phyloP scores from a whole-genome alignment of 2,329 filamentous ascomycete species.

The Chrysoporthe cubensis region DNA sequence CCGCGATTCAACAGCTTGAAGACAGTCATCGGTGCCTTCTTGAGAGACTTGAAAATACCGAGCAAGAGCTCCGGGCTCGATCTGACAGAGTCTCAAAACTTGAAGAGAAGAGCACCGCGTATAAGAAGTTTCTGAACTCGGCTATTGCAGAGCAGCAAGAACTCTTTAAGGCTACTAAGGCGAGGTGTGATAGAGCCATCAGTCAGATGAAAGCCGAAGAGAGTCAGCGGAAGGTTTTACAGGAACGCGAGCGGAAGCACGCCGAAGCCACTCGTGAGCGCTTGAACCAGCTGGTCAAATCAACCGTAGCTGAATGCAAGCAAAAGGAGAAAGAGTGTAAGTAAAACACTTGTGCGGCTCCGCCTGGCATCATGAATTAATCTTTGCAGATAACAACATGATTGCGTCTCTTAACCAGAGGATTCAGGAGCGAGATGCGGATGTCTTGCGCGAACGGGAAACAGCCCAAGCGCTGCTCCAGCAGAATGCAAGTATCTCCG shows the following conservation, averaged over 20 bases:
- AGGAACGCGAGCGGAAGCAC: slow-evolving; percentile 38
- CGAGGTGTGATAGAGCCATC: slow-evolving; percentile 40
- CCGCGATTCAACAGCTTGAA: slow-evolving; percentile 32
- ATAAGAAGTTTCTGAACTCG: slow-evolving; percentile 47
- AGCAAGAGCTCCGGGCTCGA: slow-evolving; percentile 36
- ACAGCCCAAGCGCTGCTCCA: slow-evolving; percentile 14
- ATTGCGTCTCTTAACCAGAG: slow-evolving; percentile 30
- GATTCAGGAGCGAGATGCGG: slow-evolving; percentile 21
- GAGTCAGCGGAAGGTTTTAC: slow-evolving; percentile 30
- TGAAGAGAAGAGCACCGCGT: slow-evolving; percentile 42
- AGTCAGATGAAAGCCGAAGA: slow-evolving; percentile 41
- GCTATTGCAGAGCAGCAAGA: slow-evolving; percentile 51
- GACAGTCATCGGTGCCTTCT: slow-evolving; percentile 34
- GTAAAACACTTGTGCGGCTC: not conserved
- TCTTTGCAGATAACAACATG: slow-evolving; percentile 28
- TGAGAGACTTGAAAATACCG: slow-evolving; percentile 35
- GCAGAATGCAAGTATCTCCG: slow-evolving; percentile 14
- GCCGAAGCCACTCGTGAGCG: slow-evolving; percentile 39
- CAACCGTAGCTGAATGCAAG: slow-evolving; percentile 23
- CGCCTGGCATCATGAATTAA: not conserved
- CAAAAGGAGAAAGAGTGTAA: slow-evolving; percentile 22
- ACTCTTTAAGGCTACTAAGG: slow-evolving; percentile 42
- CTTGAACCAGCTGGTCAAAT: slow-evolving; percentile 34
- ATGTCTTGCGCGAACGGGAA: slow-evolving; percentile 22
- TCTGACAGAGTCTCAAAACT: slow-evolving; percentile 36